Evolutionary conservation across 164 flowering plant species (phyloP), one percentile per base, ranked within the genome.

Genomic region (Kingdonia uniflora): DNA sequence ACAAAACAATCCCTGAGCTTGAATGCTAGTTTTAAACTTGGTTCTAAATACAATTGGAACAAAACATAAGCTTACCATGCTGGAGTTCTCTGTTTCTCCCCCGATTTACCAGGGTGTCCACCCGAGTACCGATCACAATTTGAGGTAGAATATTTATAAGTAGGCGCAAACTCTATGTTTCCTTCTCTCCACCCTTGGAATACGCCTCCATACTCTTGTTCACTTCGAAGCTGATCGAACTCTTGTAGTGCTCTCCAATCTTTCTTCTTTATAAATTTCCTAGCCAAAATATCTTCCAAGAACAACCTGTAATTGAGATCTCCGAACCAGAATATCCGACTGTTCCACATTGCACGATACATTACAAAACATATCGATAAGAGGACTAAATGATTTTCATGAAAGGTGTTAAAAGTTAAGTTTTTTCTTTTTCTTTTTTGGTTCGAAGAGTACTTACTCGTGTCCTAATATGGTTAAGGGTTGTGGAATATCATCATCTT

Each of bases 131-230:
- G 62, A 42, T 85, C 72, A 44, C 72, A 61, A 60, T 79, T 80
- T 10, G 74, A 67, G 19, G 68, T 53, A 45, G 84, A 79, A 43
- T 88, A 85, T 68, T 85, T 82, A 66, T 83, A 88, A 10, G 94
- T 88, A 5, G 94, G 96, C 10, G 96, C 82, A 57, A 85, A 88
- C 60, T 76, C 80, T 19, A 84, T 76, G 54, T 56, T 62, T 1
- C 90, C 94, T 57, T 87, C 96, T 20, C 59, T 68, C 96, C 96
- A 87, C 1, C 90, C 94, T 63, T 87, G 73, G 47, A 87, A 87
- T 14, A 81, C 87, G 25, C 89, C 86, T 7, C 83, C 87, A 23
- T 59, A 63, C 17, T 71, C 79, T 54, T 63, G 78, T 67, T 85
- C 87, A 55, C 21, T 72, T 45, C 72, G 62, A 11, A 84, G 77